These are phyloP conservation scores for Apiospora arundinis DNA, from an alignment of 2,329 filamentous ascomycete genomes.

Conservation along the genomic window DNA sequence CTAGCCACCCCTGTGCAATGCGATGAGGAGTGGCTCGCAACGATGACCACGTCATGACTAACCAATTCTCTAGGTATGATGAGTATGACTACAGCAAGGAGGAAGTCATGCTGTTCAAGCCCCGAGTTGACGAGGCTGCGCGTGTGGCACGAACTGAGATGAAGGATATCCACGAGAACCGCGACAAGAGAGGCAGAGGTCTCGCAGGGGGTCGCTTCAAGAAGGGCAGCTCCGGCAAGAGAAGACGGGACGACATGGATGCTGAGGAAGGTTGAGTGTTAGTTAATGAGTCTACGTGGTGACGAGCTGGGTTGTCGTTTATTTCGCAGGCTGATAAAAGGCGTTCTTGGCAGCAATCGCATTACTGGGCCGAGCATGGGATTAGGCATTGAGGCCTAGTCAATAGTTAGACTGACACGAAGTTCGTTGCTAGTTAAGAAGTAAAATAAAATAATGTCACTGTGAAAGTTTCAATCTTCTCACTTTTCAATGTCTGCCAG, in stretches of 20 bases:
- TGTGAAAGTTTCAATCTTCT: no score
- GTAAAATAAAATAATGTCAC: not conserved
- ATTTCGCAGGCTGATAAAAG: not conserved
- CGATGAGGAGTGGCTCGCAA: not conserved
- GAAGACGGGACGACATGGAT: slow-evolving; percentile 70
- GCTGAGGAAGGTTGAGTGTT: slow-evolving; percentile 67
- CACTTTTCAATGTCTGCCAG: not conserved
- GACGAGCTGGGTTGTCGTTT: not conserved
- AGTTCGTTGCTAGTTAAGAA: not conserved
- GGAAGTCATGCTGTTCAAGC: slow-evolving; percentile 82
- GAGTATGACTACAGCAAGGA: slow-evolving; percentile 77
- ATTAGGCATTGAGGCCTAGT: not conserved
- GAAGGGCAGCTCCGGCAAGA: slow-evolving; percentile 49
- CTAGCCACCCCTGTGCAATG: not conserved
- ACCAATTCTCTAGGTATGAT: not conserved
- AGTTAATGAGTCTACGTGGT: not conserved
- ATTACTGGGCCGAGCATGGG: not conserved
- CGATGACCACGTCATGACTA: not conserved
- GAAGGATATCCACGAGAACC: slow-evolving; percentile 78
- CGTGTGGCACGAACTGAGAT: slow-evolving; percentile 79
- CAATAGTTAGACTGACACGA: no score
- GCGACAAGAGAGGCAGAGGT: slow-evolving; percentile 59
- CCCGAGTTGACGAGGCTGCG: slow-evolving; percentile 83
- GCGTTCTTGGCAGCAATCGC: not conserved
- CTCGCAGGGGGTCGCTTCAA: slow-evolving; percentile 51